phyloP scores from a whole-genome alignment of 495 filamentous ascomycete species.

The Antarctomyces pellizariae region DNA sequence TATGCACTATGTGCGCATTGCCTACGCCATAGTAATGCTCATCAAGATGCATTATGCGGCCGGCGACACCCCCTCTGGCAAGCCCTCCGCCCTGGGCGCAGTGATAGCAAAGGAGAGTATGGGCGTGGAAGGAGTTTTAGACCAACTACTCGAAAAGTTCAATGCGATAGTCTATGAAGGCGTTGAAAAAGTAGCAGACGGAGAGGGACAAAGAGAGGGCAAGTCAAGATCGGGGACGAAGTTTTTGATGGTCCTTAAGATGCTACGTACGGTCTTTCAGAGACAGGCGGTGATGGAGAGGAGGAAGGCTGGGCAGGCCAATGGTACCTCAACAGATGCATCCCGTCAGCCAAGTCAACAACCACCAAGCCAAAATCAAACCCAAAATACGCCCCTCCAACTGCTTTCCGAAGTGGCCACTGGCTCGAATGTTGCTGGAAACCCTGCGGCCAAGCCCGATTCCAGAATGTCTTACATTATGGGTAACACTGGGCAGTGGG shows the following conservation, averaged over 20 bases:
- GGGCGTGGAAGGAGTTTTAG: too few relatives aligned
- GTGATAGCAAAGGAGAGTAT: constrained; percentile 54
- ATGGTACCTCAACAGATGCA: background rate
- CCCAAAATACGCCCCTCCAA: constrained; percentile 30
- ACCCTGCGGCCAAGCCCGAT: too few relatives aligned
- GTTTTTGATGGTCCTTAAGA: constrained; percentile 49
- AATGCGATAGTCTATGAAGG: background rate
- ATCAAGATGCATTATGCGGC: constrained; percentile 76
- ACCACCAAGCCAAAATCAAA: constrained; percentile 10
- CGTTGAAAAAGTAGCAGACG: constrained; percentile 51
- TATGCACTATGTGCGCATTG: constrained; percentile 50
- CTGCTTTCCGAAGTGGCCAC: constrained; percentile 47
- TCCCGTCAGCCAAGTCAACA: constrained; percentile 5
- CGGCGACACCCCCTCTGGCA: constrained; percentile 29
- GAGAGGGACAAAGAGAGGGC: constrained; percentile 36
- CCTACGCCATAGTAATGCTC: constrained; percentile 64
- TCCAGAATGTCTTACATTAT: too few relatives aligned
- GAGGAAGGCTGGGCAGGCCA: constrained; percentile 11
- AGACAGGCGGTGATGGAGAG: constrained; percentile 40
- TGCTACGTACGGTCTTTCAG: constrained; percentile 52
- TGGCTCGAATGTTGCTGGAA: too few relatives aligned
- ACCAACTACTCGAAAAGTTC: too few relatives aligned
- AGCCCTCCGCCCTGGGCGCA: constrained; percentile 50
- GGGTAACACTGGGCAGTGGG: too few relatives aligned
- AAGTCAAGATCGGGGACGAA: constrained; percentile 48